Percentiles rank a stretch among this genome's conserved stretches.
Evolutionary conservation across 352 stramenopile genomes (phyloP).

Genomic region (Globisporangium splendens): DNA sequence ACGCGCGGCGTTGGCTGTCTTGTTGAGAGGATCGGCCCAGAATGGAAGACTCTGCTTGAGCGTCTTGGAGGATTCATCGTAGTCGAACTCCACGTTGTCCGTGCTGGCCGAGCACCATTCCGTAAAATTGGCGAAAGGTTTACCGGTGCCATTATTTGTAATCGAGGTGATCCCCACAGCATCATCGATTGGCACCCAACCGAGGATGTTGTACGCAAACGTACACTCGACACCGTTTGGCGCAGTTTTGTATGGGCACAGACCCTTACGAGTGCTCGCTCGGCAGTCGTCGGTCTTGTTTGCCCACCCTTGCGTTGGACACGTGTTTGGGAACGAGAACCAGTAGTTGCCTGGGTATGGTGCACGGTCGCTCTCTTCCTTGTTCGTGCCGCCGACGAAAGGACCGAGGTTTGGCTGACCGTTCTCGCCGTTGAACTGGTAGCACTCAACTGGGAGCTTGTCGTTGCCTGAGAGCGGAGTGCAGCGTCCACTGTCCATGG

Average conservation of each 20-base stretch:
- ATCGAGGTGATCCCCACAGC: constrained; percentile 69
- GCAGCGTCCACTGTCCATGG: constrained; percentile 37
- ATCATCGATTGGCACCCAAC: constrained; percentile 76
- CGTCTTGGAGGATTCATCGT: constrained; percentile 27
- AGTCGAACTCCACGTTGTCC: constrained; percentile 59
- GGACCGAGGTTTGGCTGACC: constrained; percentile 39
- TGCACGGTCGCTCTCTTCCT: constrained; percentile 40
- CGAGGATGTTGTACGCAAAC: constrained; percentile 74
- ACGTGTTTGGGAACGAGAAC: no score
- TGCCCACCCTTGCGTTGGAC: constrained; percentile 44
- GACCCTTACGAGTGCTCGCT: constrained; percentile 40
- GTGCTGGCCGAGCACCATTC: constrained; percentile 56
- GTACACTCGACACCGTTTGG: constrained; percentile 72
- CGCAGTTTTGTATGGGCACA: constrained; percentile 47
- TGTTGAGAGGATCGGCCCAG: constrained; percentile 62
- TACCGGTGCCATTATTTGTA: constrained; percentile 40
- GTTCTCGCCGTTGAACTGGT: no score
- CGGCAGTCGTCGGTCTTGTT: constrained; percentile 63
- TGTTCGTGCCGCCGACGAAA: constrained; percentile 51
- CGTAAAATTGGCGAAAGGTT: constrained; percentile 59
- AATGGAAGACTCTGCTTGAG: constrained; percentile 47
- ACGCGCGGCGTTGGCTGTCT: constrained; percentile 44
- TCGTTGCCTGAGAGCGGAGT: constrained; percentile 26
- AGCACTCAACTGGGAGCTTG: constrained; percentile 33
- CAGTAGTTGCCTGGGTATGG: constrained; percentile 55